Percentiles rank a stretch among this genome's conserved stretches.
phyloP scores from a whole-genome alignment of 108 stramenopile species.

The Cyclotella cryptica region DNA sequence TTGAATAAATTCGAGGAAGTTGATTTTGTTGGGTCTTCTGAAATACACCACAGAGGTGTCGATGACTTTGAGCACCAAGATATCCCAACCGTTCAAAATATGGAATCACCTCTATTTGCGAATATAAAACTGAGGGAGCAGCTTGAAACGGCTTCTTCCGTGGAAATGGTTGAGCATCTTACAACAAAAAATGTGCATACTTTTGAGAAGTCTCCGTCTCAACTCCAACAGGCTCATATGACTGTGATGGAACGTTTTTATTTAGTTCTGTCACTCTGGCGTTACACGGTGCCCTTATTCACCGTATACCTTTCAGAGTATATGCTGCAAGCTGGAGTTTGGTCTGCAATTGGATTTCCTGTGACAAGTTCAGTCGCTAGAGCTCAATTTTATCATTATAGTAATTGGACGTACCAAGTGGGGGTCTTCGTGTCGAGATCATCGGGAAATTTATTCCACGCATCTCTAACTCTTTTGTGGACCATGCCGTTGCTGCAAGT shows the following conservation, averaged over 20 bases:
- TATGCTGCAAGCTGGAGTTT: slow-evolving; percentile 61
- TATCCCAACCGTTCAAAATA: background rate
- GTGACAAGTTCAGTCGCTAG: slow-evolving; percentile 51
- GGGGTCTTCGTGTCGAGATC: slow-evolving; percentile 83
- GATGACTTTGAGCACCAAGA: background rate
- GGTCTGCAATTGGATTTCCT: slow-evolving; percentile 87
- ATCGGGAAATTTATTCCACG: slow-evolving; percentile 60
- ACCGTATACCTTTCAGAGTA: slow-evolving; percentile 86
- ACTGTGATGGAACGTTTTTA: slow-evolving; percentile 54
- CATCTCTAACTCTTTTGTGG: slow-evolving; percentile 68
- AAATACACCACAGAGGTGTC: too few relatives aligned
- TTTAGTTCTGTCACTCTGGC: slow-evolving; percentile 55
- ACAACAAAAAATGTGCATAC: background rate
- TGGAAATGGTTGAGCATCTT: slow-evolving; percentile 29
- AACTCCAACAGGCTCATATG: slow-evolving; percentile 34
- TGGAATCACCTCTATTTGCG: background rate
- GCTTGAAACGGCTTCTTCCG: too few relatives aligned
- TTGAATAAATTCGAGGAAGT: slow-evolving; percentile 13
- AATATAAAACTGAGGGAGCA: too few relatives aligned
- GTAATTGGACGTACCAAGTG: slow-evolving; percentile 62
- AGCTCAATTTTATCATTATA: slow-evolving; percentile 70
- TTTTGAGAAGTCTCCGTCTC: background rate
- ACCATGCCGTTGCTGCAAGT: slow-evolving; percentile 72
- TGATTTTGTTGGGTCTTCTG: background rate
- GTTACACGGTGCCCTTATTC: slow-evolving; percentile 79